Conservation (phyloP, 257 asterid species). For the Buddleja alternifolia region DNA sequence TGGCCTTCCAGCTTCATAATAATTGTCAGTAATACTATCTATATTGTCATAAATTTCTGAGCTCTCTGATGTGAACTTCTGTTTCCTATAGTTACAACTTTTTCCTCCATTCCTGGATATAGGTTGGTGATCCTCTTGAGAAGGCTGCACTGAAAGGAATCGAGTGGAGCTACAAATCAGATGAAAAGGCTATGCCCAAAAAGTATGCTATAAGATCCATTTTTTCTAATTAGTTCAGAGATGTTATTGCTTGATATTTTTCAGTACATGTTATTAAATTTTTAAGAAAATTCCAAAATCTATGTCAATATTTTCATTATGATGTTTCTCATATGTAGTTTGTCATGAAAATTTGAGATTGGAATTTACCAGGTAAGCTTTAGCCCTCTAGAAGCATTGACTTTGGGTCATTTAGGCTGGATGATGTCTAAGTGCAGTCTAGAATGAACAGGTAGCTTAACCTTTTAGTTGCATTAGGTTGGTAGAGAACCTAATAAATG, state of each 20-base stretch:
- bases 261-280: neutral
- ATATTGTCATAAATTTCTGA: too few relatives aligned
- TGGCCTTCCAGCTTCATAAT: constrained; percentile 15
- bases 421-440: constrained; percentile 14
- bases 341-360: neutral
- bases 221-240: neutral
- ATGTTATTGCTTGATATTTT: constrained; percentile 1
- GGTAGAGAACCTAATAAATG: neutral
- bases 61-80: too few relatives aligned
- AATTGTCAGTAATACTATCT: constrained; percentile 1
- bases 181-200: constrained; percentile 94
- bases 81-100: constrained; percentile 24
- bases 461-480: neutral
- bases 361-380: neutral
- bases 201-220: constrained; percentile 53
- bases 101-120: constrained; percentile 32
- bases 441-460: constrained; percentile 2
- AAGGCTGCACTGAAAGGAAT: constrained; percentile 98
- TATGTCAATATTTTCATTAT: neutral
- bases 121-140: constrained; percentile 99
- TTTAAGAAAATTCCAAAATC: neutral
- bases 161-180: constrained; percentile 92
- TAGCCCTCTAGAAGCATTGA: constrained; percentile 3
- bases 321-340: neutral
- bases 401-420: neutral